phyloP scores from a whole-genome alignment of 1,284 basidiomycete species.

The Cutaneotrichosporon mucoides region DNA sequence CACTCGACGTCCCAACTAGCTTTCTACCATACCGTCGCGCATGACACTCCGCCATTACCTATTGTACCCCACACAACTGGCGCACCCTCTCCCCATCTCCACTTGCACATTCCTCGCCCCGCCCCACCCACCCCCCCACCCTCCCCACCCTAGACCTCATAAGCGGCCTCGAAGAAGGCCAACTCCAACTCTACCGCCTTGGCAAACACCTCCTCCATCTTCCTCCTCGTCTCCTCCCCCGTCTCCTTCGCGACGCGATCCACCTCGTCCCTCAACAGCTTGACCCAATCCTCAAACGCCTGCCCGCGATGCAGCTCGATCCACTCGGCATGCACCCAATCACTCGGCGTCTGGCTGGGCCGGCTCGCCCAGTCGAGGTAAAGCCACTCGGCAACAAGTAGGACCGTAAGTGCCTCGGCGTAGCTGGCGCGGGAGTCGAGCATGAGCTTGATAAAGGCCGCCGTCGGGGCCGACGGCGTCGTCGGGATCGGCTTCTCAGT shows the following conservation, averaged over 20 bases:
- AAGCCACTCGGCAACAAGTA: slow-evolving; percentile 24
- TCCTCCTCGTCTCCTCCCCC: background rate
- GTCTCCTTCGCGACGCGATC: slow-evolving; percentile 11
- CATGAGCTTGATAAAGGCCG: slow-evolving; percentile 13
- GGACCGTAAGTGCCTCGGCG: slow-evolving; percentile 8
- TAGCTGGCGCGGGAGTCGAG: slow-evolving; percentile 8
- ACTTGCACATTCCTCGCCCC: too few relatives aligned
- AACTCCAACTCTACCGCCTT: slow-evolving; percentile 15
- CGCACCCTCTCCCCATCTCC: too few relatives aligned
- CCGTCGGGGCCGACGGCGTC: slow-evolving; percentile 2
- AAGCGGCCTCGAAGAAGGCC: slow-evolving; percentile 14
- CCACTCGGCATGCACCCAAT: slow-evolving; percentile 20
- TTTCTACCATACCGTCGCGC: too few relatives aligned
- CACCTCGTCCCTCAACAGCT: slow-evolving; percentile 10
- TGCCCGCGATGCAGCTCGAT: slow-evolving; percentile 22
- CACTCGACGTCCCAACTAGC: too few relatives aligned
- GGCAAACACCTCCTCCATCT: slow-evolving; percentile 11
- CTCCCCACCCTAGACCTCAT: too few relatives aligned
- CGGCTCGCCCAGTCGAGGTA: slow-evolving; percentile 21
- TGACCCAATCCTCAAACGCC: slow-evolving; percentile 15
- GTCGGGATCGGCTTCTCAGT: background rate
- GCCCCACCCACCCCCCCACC: too few relatives aligned
- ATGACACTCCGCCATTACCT: too few relatives aligned
- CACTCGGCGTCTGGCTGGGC: background rate
- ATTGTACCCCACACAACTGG: too few relatives aligned